Conservation (phyloP, 2,329 filamentous ascomycete genomes). For the Ophiostoma tasmaniense region DNA sequence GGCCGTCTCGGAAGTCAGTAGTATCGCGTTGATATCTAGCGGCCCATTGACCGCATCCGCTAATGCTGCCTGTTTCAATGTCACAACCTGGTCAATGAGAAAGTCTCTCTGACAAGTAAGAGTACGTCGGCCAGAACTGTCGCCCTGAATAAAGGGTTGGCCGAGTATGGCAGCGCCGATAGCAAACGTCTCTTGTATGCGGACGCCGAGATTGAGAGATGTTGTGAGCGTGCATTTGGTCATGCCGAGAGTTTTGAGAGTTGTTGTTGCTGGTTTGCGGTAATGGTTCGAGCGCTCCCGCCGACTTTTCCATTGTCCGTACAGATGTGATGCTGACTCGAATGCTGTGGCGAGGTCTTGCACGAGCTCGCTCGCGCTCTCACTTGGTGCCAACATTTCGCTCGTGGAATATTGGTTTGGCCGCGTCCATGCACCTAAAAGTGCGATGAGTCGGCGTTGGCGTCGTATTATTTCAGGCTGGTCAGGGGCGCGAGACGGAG, state of each 20-base stretch:
- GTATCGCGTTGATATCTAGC: constrained; percentile 29
- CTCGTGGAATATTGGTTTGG: not conserved
- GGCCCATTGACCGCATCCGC: constrained; percentile 19
- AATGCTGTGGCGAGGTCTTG: constrained; percentile 28
- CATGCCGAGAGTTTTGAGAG: constrained; percentile 1
- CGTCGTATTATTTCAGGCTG: not conserved
- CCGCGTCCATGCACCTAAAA: not conserved
- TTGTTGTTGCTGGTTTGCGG: constrained; percentile 17
- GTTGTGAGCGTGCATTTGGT: constrained; percentile 28
- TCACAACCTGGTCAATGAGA: constrained; percentile 26
- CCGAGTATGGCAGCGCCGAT: constrained; percentile 30
- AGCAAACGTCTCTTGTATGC: constrained; percentile 29
- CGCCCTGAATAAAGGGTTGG: constrained; percentile 28
- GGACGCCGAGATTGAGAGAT: constrained; percentile 28
- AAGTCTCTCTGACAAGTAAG: constrained; percentile 25
- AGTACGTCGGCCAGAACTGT: constrained; percentile 29
- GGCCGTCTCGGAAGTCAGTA: constrained; percentile 30
- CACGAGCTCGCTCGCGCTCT: constrained; percentile 25
- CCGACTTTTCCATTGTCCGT: constrained; percentile 30
- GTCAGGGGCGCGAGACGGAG: not conserved
- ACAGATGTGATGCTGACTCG: constrained; percentile 27
- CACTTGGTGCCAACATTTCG: not conserved
- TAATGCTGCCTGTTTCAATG: constrained; percentile 22
- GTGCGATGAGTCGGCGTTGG: not conserved
- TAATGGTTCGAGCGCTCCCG: constrained; percentile 31